A percentile compares a stretch with the other conserved stretches of the same genome.
Conservation (phyloP, 345 rosid genomes). For the Populus deltoides region DNA sequence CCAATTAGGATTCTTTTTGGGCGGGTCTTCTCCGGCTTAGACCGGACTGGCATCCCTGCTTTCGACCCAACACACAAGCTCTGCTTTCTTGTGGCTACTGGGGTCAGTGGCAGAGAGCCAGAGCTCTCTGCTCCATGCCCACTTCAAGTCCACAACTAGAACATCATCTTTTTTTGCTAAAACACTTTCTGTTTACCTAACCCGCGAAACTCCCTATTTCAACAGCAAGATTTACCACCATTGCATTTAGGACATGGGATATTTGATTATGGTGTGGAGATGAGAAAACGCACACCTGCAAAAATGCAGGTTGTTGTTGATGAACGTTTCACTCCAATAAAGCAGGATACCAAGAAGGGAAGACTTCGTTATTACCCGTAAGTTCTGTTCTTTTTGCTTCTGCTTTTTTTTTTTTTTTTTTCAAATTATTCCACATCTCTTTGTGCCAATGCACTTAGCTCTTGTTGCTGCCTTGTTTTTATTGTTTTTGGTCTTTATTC, state of each 20-base stretch:
- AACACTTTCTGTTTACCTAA: no score
- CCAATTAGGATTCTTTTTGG: no score
- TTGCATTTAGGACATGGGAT: constrained; percentile 83
- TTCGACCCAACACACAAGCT: no score
- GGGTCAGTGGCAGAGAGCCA: no score
- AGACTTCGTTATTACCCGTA: constrained; percentile 65
- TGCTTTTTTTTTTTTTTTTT: background rate
- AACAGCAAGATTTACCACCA: constrained; percentile 24
- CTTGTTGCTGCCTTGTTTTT: background rate
- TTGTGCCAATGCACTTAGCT: background rate
- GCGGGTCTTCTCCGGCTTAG: no score
- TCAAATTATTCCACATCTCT: no score
- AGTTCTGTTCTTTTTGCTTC: constrained; percentile 11
- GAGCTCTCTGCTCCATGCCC: no score
- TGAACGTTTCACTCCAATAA: constrained; percentile 79
- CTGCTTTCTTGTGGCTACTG: no score
- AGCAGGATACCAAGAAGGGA: constrained; percentile 78
- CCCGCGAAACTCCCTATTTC: no score
- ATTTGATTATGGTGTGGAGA: constrained; percentile 77
- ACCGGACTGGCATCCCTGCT: no score
- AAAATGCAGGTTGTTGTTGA: constrained; percentile 97
- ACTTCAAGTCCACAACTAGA: no score
- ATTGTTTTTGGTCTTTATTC: background rate
- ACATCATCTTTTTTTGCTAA: no score
- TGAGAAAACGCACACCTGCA: constrained; percentile 82